Percentiles rank a stretch among this genome's conserved stretches.
Conservation (phyloP, 2,329 filamentous ascomycete genomes). For the Fonsecaea pedrosoi region DNA sequence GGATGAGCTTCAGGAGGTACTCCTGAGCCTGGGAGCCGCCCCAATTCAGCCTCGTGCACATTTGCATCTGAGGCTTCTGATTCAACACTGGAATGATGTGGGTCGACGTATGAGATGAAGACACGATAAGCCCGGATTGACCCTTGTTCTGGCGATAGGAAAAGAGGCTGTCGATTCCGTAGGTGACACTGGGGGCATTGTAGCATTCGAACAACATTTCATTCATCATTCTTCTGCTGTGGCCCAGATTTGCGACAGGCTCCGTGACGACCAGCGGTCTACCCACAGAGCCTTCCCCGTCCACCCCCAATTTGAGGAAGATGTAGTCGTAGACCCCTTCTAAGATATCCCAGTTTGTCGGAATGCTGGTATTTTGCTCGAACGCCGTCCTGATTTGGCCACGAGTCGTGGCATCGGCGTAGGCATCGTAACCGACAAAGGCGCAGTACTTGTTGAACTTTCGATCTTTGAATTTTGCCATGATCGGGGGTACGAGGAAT, state of each 20-base stretch:
- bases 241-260: conserved; percentile 86
- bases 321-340: conserved; percentile 93
- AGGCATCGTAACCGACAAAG: conserved; percentile 91
- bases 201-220: conserved; percentile 98
- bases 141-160: conserved; percentile 93
- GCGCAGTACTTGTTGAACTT: conserved; percentile 91
- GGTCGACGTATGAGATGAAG: conserved; percentile 90
- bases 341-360: conserved; percentile 98
- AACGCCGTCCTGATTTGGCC: conserved; percentile 91
- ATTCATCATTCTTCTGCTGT: conserved; percentile 92
- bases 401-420: conserved; percentile 88
- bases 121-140: conserved; percentile 83
- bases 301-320: conserved; percentile 91
- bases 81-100: conserved; percentile 94
- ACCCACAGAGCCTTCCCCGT: conserved; percentile 75
- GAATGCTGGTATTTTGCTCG: conserved; percentile 85
- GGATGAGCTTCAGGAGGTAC: conserved; percentile 87
- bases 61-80: conserved; percentile 79
- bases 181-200: conserved; percentile 83
- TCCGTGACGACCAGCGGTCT: conserved; percentile 95
- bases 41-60: conserved; percentile 92
- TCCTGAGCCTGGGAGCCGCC: conserved; percentile 88
- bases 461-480: conserved; percentile 93
- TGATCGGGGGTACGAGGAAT: conserved; percentile 82
- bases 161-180: conserved; percentile 95